Conservation (phyloP, 2,329 filamentous ascomycete genomes). For the Neopestalotiopsis rosae region DNA sequence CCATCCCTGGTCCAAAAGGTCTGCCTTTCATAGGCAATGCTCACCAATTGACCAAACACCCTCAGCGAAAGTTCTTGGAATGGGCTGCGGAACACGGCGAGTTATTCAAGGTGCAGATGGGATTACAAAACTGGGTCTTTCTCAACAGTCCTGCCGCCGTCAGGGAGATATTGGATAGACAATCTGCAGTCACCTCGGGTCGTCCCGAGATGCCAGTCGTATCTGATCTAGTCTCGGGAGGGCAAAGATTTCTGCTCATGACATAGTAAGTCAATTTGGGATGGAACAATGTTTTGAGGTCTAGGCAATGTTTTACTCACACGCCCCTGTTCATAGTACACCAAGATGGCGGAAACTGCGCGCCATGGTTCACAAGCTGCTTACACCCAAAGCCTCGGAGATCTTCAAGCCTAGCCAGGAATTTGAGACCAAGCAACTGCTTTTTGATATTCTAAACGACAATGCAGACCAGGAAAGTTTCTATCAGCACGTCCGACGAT, state of each 20-base stretch:
- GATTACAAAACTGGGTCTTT: constrained; percentile 4
- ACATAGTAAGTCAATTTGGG: background rate
- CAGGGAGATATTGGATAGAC: background rate
- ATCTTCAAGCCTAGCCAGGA: constrained; percentile 4
- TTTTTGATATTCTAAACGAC: background rate
- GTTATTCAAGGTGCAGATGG: constrained; percentile 7
- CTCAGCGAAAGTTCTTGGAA: background rate
- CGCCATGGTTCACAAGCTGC: constrained; percentile 7
- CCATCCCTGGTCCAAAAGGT: constrained; percentile 5
- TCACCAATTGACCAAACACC: background rate
- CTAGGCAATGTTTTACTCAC: background rate
- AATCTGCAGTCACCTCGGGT: constrained; percentile 9
- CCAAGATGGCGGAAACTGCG: constrained; percentile 5
- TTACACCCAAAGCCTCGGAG: constrained; percentile 2
- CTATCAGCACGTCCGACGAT: constrained; percentile 5
- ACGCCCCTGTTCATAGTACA: background rate
- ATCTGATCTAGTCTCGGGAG: constrained; percentile 2
- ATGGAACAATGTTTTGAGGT: background rate
- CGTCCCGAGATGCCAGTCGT: constrained; percentile 1
- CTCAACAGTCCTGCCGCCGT: background rate
- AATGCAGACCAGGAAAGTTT: constrained; percentile 9
- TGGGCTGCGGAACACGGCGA: constrained; percentile 3
- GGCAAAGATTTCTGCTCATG: background rate
- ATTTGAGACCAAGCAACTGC: constrained; percentile 7
- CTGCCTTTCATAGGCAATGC: constrained; percentile 10